Conservation (phyloP, 768 basidiomycete species). For the Trametes cubensis region DNA sequence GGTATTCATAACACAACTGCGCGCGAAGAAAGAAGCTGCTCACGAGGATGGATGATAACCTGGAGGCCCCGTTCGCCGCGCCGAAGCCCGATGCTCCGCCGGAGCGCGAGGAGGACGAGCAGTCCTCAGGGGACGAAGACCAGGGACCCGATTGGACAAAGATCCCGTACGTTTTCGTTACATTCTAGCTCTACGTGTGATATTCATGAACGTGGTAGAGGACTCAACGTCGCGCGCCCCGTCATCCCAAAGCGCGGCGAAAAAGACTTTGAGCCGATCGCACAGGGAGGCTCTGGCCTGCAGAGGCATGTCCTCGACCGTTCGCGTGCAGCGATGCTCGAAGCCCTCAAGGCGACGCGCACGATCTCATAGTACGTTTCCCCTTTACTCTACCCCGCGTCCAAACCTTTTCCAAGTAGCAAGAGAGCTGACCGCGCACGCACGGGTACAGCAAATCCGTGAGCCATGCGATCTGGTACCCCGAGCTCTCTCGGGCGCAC, state of each 20-base stretch:
- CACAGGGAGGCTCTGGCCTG: conserved; percentile 64
- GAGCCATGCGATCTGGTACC: conserved; percentile 83
- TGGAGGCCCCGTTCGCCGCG: conserved; percentile 48
- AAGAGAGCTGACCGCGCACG: background rate
- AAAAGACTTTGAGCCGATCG: conserved; percentile 92
- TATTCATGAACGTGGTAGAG: background rate
- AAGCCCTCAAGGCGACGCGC: conserved; percentile 71
- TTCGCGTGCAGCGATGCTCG: conserved; percentile 84
- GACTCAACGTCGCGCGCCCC: conserved; percentile 46
- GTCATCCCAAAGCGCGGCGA: conserved; percentile 95
- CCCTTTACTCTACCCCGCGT: background rate
- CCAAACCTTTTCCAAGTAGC: background rate
- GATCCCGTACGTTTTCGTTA: conserved; percentile 51
- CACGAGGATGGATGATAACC: conserved; percentile 59
- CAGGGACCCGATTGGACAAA: conserved; percentile 83
- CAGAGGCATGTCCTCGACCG: conserved; percentile 83
- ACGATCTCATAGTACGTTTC: conserved; percentile 70
- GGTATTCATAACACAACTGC: too few species aligned
- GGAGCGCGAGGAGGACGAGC: conserved; percentile 48
- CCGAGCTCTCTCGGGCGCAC: conserved; percentile 61
- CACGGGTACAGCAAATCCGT: conserved; percentile 61
- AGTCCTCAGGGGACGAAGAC: conserved; percentile 75
- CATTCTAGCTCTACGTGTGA: too few species aligned
- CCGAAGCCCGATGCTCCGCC: conserved; percentile 32
- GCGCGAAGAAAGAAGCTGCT: too few species aligned